These are phyloP conservation scores for Termitomyces sp. DNA, from an alignment of 768 basidiomycete genomes.

Conservation along the genomic window DNA sequence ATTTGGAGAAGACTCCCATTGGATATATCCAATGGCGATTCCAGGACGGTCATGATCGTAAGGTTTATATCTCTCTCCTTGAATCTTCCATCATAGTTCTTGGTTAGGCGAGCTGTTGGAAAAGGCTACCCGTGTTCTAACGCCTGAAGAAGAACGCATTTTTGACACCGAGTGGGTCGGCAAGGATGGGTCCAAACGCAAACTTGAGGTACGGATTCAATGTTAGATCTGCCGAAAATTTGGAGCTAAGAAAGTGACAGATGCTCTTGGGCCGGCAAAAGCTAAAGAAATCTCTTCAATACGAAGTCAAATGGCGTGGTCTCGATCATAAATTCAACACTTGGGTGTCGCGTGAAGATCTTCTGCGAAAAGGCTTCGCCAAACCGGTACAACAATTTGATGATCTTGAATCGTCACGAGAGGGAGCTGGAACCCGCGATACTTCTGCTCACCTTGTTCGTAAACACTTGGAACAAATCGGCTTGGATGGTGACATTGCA, in stretches of 20 bases:
- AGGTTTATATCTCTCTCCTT: slow-evolving; percentile 17
- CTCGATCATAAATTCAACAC: slow-evolving; percentile 85
- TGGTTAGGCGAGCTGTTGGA: slow-evolving; percentile 76
- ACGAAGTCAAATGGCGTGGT: slow-evolving; percentile 86
- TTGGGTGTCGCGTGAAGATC: slow-evolving; percentile 86
- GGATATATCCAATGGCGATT: slow-evolving; percentile 99
- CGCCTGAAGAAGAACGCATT: slow-evolving; percentile 75
- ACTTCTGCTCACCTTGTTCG: slow-evolving; percentile 77
- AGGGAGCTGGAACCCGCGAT: slow-evolving; percentile 90
- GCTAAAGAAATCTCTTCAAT: slow-evolving; percentile 91
- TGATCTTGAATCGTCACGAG: slow-evolving; percentile 91
- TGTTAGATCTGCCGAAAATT: neutral
- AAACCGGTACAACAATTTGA: slow-evolving; percentile 94
- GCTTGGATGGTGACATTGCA: slow-evolving; percentile 94
- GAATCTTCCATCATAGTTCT: neutral
- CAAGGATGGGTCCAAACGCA: slow-evolving; percentile 85
- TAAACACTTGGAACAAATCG: slow-evolving; percentile 92
- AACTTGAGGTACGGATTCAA: slow-evolving; percentile 67
- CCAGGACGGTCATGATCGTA: slow-evolving; percentile 97
- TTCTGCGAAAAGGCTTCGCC: slow-evolving; percentile 80
- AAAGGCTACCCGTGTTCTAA: slow-evolving; percentile 86
- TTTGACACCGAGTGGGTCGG: slow-evolving; percentile 88
- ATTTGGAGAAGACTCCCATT: slow-evolving; percentile 94
- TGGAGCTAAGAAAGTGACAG: slow-evolving; percentile 29
- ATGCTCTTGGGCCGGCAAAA: slow-evolving; percentile 93